Base-by-base conservation (phyloP, 1,284 basidiomycete genomes). In the Ceratobasidium sp. region DNA sequence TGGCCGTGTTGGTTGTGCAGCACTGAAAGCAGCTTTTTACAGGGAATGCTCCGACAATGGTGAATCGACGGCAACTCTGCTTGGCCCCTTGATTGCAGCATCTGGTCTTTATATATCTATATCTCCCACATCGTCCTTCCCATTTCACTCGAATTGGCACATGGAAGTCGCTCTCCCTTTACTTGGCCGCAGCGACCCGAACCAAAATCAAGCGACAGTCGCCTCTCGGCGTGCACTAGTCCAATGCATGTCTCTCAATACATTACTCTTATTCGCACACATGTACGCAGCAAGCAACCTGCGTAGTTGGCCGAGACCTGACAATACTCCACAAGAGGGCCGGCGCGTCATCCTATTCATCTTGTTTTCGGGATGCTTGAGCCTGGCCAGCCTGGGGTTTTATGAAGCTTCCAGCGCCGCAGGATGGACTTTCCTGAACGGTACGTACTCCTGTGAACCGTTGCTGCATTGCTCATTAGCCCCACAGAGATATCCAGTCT, bases 1-100 rank as follows among this genome's bases (percentile, higher is more conserved):
- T 14, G 1, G 16, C 30, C 30, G 1, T 36, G 8, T 21, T 49
- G 23, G 25, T 40, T 3, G 6, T 18, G 42, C 38, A 42, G 16
- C 33, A 18, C 60, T 28, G 69, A 28, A 49, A 11, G 11, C 74
- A 51, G 7, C 62, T 48, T 59, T 21, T 53, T 77, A 67, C 51
- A 94, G 92, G 76, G 87, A 92, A 73, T 91, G 89, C 59, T 81
- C 86, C 9, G 94, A 95, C 79, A 94, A 96, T 78, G 94, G 94
- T 3, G 87, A 90, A 30, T 82, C 92, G 74, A 94, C 91, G 49
- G 93, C 90, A 0, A 81, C 95, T 7, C 84, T 94, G 18, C 84
- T 94, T 36, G 89, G 88, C 7, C 92, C 94, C 1, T 82, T 95
- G 51, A 87, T 95, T 60, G 86, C 92, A 2, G 84, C 86, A 14